phyloP scores from a whole-genome alignment of 2,329 filamentous ascomycete species.

The Ophiostoma himal-ulmi region DNA sequence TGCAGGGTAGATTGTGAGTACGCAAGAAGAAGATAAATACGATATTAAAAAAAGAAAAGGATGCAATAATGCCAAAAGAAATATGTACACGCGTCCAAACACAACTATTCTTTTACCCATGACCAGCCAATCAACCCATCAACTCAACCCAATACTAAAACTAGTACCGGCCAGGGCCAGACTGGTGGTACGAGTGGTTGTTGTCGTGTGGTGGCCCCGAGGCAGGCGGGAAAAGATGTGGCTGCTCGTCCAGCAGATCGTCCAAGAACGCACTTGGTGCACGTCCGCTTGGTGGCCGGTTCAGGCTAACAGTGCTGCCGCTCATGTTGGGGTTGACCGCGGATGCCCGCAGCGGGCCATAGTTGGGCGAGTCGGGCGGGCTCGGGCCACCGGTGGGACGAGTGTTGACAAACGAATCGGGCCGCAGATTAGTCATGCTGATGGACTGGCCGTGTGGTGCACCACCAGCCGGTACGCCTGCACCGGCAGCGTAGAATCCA shows the following conservation, averaged over 20 bases:
- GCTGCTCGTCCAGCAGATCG: constrained; percentile 76
- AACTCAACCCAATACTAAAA: neutral
- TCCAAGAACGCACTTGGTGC: constrained; percentile 87
- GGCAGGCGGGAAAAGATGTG: constrained; percentile 44
- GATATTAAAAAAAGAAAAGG: neutral
- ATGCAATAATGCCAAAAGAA: neutral
- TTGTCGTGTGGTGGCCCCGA: constrained; percentile 27
- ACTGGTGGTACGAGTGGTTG: constrained; percentile 29
- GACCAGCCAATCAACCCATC: neutral
- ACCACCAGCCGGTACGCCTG: constrained; percentile 35
- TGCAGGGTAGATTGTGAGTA: neutral
- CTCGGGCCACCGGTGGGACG: constrained; percentile 45
- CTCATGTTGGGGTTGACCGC: constrained; percentile 43
- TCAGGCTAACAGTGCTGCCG: constrained; percentile 62
- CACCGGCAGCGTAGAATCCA: constrained; percentile 76
- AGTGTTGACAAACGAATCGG: constrained; percentile 50
- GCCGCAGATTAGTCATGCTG: constrained; percentile 55
- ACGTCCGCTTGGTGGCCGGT: constrained; percentile 59
- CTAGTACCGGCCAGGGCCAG: constrained; percentile 28
- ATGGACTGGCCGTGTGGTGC: constrained; percentile 41
- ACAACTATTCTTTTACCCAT: neutral
- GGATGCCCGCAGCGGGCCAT: constrained; percentile 39
- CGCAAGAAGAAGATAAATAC: constrained; percentile 6
- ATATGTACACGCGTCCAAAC: constrained; percentile 1
- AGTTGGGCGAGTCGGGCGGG: constrained; percentile 60